Percentiles rank a stretch among this genome's conserved stretches.
These are phyloP conservation scores for Aspergillus brasiliensis DNA, from an alignment of 2,329 filamentous ascomycete species.

Conservation along the genomic window DNA sequence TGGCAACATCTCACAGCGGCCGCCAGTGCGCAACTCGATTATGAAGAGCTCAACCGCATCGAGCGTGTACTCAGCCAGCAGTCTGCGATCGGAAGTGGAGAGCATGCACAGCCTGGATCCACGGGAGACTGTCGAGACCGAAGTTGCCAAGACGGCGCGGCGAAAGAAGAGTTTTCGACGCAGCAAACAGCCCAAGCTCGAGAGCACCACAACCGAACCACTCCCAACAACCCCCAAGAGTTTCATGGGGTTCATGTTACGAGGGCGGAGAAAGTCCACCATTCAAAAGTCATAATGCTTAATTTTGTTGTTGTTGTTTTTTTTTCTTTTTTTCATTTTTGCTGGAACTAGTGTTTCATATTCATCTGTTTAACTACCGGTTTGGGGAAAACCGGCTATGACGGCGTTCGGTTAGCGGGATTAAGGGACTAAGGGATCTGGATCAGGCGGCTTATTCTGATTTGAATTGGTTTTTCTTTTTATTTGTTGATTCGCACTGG, in stretches of 20 bases:
- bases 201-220: constrained; percentile 10
- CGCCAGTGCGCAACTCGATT: constrained; percentile 26
- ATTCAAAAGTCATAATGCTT: constrained; percentile 22
- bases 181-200: constrained; percentile 13
- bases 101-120: constrained; percentile 15
- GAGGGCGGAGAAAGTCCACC: constrained; percentile 24
- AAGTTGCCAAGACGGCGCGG: constrained; percentile 11
- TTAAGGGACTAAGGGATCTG: background rate
- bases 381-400: background rate
- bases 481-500: too few relatives aligned
- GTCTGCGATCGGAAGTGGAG: constrained; percentile 32
- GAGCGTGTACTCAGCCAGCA: constrained; percentile 32
- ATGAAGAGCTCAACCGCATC: constrained; percentile 29
- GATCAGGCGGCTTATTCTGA: background rate
- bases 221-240: constrained; percentile 19
- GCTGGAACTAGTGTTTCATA: constrained; percentile 4
- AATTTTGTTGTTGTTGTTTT: constrained; percentile 7
- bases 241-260: constrained; percentile 27
- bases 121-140: constrained; percentile 11
- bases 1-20: constrained; percentile 14
- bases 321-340: background rate
- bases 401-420: background rate
- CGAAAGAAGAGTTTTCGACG: constrained; percentile 24
- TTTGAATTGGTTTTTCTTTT: too few relatives aligned
- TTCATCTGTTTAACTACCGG: background rate